phyloP scores from a whole-genome alignment of 2,329 filamentous ascomycete species.

The Aspergillus carbonarius region DNA sequence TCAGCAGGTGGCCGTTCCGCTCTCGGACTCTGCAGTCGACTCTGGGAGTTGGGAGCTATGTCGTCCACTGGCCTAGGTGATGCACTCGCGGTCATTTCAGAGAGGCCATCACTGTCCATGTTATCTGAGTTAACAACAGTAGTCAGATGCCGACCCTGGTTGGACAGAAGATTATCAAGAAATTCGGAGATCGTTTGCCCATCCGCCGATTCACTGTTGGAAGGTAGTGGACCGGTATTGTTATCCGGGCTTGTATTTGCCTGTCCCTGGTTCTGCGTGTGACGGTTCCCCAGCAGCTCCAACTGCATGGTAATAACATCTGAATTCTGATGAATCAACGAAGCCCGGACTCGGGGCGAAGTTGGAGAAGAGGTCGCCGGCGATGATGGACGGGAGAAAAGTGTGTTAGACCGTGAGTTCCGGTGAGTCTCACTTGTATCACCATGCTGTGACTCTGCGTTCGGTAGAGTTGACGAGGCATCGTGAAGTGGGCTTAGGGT shows the following conservation, averaged over 20 bases:
- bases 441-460: slow-evolving; percentile 13
- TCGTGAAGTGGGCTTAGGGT: slow-evolving; percentile 15
- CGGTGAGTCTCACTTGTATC: slow-evolving; percentile 19
- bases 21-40: slow-evolving; percentile 5
- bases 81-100: slow-evolving; percentile 21
- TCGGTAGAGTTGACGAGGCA: slow-evolving; percentile 8
- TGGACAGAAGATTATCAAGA: slow-evolving; percentile 36
- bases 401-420: slow-evolving; percentile 40
- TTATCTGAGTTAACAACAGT: slow-evolving; percentile 16
- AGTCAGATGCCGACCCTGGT: slow-evolving; percentile 25
- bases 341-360: slow-evolving; percentile 44
- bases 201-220: slow-evolving; percentile 19
- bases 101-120: slow-evolving; percentile 25
- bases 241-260: slow-evolving; percentile 15
- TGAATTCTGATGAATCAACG: slow-evolving; percentile 44
- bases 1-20: slow-evolving; percentile 15
- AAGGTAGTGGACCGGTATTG: slow-evolving; percentile 12
- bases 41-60: not conserved
- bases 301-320: slow-evolving; percentile 48
- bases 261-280: slow-evolving; percentile 21
- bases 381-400: slow-evolving; percentile 42
- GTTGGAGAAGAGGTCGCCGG: slow-evolving; percentile 42
- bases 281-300: slow-evolving; percentile 38
- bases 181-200: slow-evolving; percentile 35
- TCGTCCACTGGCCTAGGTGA: slow-evolving; percentile 18